Evolutionary conservation across 345 rosid genomes (phyloP), one percentile per base, ranked within the genome.

Genomic region (Hypericum androsaemum): DNA sequence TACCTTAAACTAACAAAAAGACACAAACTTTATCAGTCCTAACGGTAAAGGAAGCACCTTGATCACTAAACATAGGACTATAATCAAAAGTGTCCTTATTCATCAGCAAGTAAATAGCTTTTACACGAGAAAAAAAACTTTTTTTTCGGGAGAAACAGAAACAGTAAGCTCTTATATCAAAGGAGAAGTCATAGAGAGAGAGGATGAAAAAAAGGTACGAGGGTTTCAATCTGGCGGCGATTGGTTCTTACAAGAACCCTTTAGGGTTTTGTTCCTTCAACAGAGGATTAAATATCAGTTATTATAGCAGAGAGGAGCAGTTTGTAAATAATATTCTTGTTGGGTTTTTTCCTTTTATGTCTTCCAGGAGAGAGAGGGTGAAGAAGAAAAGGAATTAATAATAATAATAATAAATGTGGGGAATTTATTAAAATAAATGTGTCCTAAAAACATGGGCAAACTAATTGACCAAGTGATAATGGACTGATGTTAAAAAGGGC

Each of bases 241-340:
- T 68, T 67, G 67, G 69, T 68, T 75, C 74, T 69, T 77, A 64
- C 75, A 88, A 82, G 86, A 86, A 82, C 77, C 94, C 88, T 77
- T 22, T 86, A 82, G 95, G 97, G 89, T 85, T 84, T 84, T 81
- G 79, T 54, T 58, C 59, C 61, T 57, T 54, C 52, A 50, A 66
- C 39, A 64, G 14, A 56, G 28, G 62, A 63, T 68, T 65, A 68
- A 62, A 75, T 59, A 60, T 1, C 63, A 51, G 64, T 47, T 37
- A 51, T 54, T 28, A 45, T 48, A 57, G 22, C 0, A 12, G 54
- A 15, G 42, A 60, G 14, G 10, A 7, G 3, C 7, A n/a, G 22
- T 39, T 50, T 60, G 48, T 56, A 8, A 37, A 4, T 28, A 39
- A 7, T 14, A 16, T 39, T 47, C n/a, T 40, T 42, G 6, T n/a